Percentiles rank a stretch among this genome's conserved stretches.
Evolutionary conservation across 1,139 yeast species (phyloP).

Genomic region (Suhomyces terraborum): DNA sequence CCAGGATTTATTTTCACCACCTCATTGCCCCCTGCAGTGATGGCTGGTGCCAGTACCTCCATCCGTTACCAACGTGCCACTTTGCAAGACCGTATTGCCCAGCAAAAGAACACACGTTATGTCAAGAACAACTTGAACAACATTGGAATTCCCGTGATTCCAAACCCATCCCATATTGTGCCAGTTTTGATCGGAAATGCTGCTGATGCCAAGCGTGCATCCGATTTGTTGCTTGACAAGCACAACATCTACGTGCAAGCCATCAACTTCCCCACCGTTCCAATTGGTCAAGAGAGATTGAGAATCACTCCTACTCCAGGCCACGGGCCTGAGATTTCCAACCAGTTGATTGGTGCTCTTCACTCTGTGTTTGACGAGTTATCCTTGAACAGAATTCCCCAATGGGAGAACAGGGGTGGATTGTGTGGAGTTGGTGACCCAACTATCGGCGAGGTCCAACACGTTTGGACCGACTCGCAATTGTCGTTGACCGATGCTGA

Average conservation of each 20-base stretch:
- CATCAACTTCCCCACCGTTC: slow-evolving; percentile 96
- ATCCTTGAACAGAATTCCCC: slow-evolving; percentile 69
- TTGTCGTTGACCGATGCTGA: slow-evolving; percentile 60
- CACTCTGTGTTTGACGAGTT: slow-evolving; percentile 79
- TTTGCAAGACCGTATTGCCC: slow-evolving; percentile 74
- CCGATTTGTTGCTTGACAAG: slow-evolving; percentile 81
- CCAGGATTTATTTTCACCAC: slow-evolving; percentile 98
- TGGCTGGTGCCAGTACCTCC: slow-evolving; percentile 93
- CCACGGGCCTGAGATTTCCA: slow-evolving; percentile 75
- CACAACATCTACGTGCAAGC: slow-evolving; percentile 95
- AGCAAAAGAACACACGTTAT: slow-evolving; percentile 83
- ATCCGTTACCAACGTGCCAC: slow-evolving; percentile 82
- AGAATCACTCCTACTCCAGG: slow-evolving; percentile 99
- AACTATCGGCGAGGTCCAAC: slow-evolving; percentile 44
- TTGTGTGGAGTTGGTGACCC: slow-evolving; percentile 82
- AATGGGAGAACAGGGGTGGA: slow-evolving; percentile 83
- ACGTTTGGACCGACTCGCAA: slow-evolving; percentile 86
- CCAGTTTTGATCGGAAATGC: slow-evolving; percentile 96
- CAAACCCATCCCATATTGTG: slow-evolving; percentile 96
- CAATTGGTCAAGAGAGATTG: slow-evolving; percentile 92
- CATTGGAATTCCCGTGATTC: slow-evolving; percentile 90
- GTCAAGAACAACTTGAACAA: slow-evolving; percentile 71
- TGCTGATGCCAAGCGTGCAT: slow-evolving; percentile 84
- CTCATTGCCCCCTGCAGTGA: slow-evolving; percentile 92
- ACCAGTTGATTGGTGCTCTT: slow-evolving; percentile 73